Conservation (phyloP, 129 eudicot genomes). For the Pulicaria dysenterica region DNA sequence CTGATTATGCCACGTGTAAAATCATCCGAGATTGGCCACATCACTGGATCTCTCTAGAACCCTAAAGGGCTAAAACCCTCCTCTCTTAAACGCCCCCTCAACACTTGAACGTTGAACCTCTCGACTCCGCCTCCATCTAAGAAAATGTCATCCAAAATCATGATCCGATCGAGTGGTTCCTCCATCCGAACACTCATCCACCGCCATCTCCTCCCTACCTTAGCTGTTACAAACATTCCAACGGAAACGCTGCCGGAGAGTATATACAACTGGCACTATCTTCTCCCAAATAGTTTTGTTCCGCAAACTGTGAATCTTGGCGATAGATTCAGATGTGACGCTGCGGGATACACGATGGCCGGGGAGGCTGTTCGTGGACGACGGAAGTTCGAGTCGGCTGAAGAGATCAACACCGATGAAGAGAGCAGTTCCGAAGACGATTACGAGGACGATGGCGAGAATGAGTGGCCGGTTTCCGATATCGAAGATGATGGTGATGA, state of each 20-base stretch:
- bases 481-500: neutral
- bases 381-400: neutral
- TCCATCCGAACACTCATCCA: slow-evolving; percentile 19
- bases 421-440: neutral
- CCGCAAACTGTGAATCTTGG: neutral
- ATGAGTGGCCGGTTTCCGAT: neutral
- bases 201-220: slow-evolving; percentile 27
- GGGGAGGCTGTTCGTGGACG: slow-evolving; percentile 1
- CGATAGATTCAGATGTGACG: neutral
- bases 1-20: slow-evolving; percentile 24
- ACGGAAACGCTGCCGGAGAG: slow-evolving; percentile 22
- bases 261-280: slow-evolving; percentile 23
- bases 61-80: slow-evolving; percentile 10
- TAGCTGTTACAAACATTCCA: neutral
- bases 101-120: neutral
- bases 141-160: slow-evolving; percentile 13
- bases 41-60: slow-evolving; percentile 14
- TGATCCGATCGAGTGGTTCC: slow-evolving; percentile 7
- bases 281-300: slow-evolving; percentile 21
- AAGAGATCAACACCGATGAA: neutral
- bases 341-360: slow-evolving; percentile 3
- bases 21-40: slow-evolving; percentile 1
- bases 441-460: neutral
- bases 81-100: slow-evolving; percentile 12
- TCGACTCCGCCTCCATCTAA: neutral